phyloP scores from a whole-genome alignment of 2,329 filamentous ascomycete species.

The Calycina herbarum region DNA sequence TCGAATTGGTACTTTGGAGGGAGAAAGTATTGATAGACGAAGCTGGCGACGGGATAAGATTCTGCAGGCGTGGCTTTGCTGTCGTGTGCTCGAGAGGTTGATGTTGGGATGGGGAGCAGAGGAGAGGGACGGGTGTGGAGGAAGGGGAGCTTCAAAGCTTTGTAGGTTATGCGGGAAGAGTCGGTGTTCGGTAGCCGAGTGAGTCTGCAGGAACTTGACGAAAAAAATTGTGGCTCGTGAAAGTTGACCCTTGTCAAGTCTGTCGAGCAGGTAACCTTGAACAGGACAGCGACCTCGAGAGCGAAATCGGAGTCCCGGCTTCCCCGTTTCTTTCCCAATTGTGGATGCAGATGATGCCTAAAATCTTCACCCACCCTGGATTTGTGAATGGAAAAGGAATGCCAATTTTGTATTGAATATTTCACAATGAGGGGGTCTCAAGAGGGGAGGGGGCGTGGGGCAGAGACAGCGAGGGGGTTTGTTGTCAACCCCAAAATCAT shows the following conservation, averaged over 20 bases:
- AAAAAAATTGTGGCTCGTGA: slow-evolving; percentile 17
- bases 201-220: slow-evolving; percentile 12
- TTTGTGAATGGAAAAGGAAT: background rate
- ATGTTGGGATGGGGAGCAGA: background rate
- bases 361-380: background rate
- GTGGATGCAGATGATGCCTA: slow-evolving; percentile 4
- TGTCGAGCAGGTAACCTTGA: background rate
- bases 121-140: slow-evolving; percentile 7
- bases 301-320: background rate
- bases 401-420: background rate
- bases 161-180: slow-evolving; percentile 6
- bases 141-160: slow-evolving; percentile 6
- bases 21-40: slow-evolving; percentile 12
- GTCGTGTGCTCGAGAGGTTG: slow-evolving; percentile 7
- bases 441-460: background rate
- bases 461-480: slow-evolving; percentile 2
- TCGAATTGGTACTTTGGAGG: slow-evolving; percentile 16
- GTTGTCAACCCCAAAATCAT: background rate
- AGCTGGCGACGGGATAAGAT: slow-evolving; percentile 18
- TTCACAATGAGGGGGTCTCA: background rate
- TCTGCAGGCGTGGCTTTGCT: slow-evolving; percentile 20
- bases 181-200: slow-evolving; percentile 4
- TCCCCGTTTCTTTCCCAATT: background rate
- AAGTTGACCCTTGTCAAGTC: background rate
- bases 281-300: background rate